A percentile compares a stretch with the other conserved stretches of the same genome.
Evolutionary conservation across 2,329 filamentous ascomycete species (phyloP).

Genomic region (Tolypocladium inflatum): DNA sequence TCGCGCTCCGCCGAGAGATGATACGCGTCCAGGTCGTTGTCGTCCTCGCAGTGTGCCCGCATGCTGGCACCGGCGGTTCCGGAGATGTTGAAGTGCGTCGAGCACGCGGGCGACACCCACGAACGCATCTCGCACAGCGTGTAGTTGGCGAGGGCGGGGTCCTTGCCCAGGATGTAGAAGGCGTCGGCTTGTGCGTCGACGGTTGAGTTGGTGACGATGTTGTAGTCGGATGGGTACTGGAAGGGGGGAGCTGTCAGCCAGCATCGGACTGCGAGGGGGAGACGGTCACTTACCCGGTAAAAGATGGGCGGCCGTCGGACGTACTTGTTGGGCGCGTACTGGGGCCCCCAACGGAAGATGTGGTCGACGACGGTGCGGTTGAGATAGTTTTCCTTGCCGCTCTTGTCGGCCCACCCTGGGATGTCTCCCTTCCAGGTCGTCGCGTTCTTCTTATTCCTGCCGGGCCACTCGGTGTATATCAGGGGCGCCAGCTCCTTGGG

Average conservation of each 20-base stretch:
- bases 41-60: conserved; percentile 50
- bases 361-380: conserved; percentile 57
- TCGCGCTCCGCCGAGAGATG: conserved; percentile 25
- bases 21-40: conserved; percentile 45
- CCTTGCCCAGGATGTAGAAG: conserved; percentile 58
- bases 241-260: accelerated
- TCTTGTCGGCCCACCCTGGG: conserved; percentile 16
- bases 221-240: conserved; percentile 50
- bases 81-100: conserved; percentile 49
- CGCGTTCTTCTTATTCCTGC: conserved; percentile 19
- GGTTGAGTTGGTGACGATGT: conserved; percentile 54
- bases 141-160: conserved; percentile 34
- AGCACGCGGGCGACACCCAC: conserved; percentile 55
- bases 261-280: conserved; percentile 9
- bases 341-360: conserved; percentile 56
- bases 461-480: conserved; percentile 53
- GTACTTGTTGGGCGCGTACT: conserved; percentile 22
- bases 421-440: conserved; percentile 29
- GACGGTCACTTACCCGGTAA: conserved; percentile 24
- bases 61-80: conserved; percentile 50
- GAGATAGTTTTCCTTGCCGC: conserved; percentile 25
- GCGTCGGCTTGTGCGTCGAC: conserved; percentile 30
- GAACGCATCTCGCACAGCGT: conserved; percentile 60
- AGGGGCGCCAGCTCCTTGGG: conserved; percentile 50
- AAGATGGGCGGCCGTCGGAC: conserved; percentile 42